Evolutionary conservation across 2,329 filamentous ascomycete genomes (phyloP).

Genomic region (Pseudogymnoascus pannorum): DNA sequence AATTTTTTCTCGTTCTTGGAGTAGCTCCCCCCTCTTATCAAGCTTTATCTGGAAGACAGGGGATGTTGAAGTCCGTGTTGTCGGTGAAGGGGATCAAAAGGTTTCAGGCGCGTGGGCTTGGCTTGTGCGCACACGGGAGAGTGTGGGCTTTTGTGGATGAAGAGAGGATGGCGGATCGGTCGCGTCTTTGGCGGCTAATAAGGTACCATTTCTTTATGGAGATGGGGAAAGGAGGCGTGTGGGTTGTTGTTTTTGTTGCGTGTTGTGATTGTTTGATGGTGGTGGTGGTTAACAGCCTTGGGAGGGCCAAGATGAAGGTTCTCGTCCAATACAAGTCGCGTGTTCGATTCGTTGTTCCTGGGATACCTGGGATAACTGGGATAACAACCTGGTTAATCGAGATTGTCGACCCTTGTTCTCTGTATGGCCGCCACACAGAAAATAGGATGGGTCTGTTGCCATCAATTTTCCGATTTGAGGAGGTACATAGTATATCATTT

Average conservation of each 20-base stretch:
- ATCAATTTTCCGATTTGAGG: background rate
- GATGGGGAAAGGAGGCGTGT: background rate
- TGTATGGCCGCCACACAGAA: constrained; percentile 1
- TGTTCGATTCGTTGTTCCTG: constrained; percentile 6
- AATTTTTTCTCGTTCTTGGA: background rate
- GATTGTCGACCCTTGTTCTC: background rate
- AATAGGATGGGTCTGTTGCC: background rate
- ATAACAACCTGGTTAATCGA: constrained; percentile 6
- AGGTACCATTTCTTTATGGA: background rate
- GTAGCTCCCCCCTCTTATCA: constrained; percentile 6
- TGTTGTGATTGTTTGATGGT: background rate
- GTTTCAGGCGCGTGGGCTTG: constrained; percentile 2
- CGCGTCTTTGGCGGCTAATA: background rate
- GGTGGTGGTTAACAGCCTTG: background rate
- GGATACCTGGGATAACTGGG: background rate
- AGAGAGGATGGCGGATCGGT: background rate
- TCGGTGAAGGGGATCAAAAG: constrained; percentile 5
- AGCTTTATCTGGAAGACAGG: constrained; percentile 3
- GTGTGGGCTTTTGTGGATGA: background rate
- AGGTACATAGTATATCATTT: background rate
- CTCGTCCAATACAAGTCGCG: constrained; percentile 5
- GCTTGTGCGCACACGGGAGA: background rate
- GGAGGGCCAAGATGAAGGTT: constrained; percentile 1
- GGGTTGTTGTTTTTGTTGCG: background rate
- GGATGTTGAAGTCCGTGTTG: constrained; percentile 5